These are phyloP conservation scores for Houttuynia cordata DNA, from an alignment of 164 flowering plant species.

Conservation along the genomic window DNA sequence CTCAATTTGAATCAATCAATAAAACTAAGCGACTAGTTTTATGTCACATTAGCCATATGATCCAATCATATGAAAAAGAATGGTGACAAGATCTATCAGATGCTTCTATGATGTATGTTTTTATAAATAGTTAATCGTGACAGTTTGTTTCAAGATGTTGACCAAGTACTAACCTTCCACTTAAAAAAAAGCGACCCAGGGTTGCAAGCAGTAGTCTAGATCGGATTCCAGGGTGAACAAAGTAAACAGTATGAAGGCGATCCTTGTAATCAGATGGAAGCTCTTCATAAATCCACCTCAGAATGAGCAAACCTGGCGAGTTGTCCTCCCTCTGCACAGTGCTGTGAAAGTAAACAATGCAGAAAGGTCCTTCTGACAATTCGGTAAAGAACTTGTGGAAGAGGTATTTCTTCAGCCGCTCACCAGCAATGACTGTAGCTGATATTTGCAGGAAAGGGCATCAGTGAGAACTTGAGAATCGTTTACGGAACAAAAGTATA, in stretches of 20 bases:
- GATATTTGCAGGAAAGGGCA: neutral
- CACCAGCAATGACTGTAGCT: slow-evolving; percentile 73
- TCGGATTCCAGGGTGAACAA: slow-evolving; percentile 85
- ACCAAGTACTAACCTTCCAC: slow-evolving; percentile 63
- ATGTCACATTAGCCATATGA: neutral
- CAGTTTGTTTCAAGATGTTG: too few relatives aligned
- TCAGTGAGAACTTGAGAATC: neutral
- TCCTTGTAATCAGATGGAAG: slow-evolving; percentile 59
- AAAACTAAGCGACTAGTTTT: neutral
- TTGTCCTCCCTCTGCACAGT: slow-evolving; percentile 84
- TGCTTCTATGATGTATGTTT: too few relatives aligned
- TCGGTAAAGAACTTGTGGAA: slow-evolving; percentile 54
- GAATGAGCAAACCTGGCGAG: slow-evolving; percentile 68
- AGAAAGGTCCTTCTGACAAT: slow-evolving; percentile 73
- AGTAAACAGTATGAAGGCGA: slow-evolving; percentile 74
- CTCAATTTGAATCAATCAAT: neutral
- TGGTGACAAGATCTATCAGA: too few relatives aligned
- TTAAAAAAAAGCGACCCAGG: slow-evolving; percentile 75
- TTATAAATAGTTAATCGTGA: too few relatives aligned
- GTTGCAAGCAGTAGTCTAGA: slow-evolving; percentile 79
- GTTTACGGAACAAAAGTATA: too few relatives aligned
- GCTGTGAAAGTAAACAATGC: slow-evolving; percentile 76
- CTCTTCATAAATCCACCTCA: slow-evolving; percentile 95
- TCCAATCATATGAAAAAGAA: neutral
- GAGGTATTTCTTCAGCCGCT: slow-evolving; percentile 71